phyloP scores from a whole-genome alignment of 2,329 filamentous ascomycete genomes.

The Colletotrichum tropicicola region DNA sequence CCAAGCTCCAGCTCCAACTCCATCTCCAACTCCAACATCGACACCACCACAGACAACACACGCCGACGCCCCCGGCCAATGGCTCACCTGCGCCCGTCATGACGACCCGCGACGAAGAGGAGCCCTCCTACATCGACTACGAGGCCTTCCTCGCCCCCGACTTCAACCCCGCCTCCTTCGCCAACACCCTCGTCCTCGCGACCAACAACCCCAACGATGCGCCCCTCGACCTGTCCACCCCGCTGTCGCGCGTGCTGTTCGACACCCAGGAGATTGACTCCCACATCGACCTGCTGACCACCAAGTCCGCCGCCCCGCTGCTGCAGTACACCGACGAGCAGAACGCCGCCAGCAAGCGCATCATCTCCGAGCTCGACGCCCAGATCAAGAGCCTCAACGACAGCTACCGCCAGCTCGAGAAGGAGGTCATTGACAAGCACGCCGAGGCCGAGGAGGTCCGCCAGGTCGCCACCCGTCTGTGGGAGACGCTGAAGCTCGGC shows the following conservation, averaged over 20 bases:
- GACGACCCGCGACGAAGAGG: constrained; percentile 54
- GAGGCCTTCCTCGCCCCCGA: constrained; percentile 85
- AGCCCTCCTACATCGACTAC: constrained; percentile 93
- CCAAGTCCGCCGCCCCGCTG: constrained; percentile 82
- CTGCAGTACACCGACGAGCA: constrained; percentile 81
- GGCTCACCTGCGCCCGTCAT: constrained; percentile 32
- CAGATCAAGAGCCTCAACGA: constrained; percentile 84
- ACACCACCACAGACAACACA: background rate
- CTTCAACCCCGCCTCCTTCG: constrained; percentile 85
- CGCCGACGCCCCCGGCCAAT: background rate
- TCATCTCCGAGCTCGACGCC: constrained; percentile 79
- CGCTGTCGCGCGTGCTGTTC: constrained; percentile 91
- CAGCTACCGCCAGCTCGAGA: constrained; percentile 85
- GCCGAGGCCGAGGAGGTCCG: constrained; percentile 79
- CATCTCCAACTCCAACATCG: background rate
- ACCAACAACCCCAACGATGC: constrained; percentile 94
- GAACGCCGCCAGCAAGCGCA: constrained; percentile 74
- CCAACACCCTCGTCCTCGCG: constrained; percentile 85
- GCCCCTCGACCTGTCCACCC: constrained; percentile 91
- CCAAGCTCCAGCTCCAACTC: background rate
- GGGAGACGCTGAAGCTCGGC: constrained; percentile 81
- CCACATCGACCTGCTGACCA: constrained; percentile 90
- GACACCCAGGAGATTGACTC: constrained; percentile 97
- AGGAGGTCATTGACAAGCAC: constrained; percentile 86
- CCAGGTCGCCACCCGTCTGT: constrained; percentile 78